A percentile compares a stretch with the other conserved stretches of the same genome.
Conservation (phyloP, 176 grass and related monocot genomes). For the Triticum turgidum region DNA sequence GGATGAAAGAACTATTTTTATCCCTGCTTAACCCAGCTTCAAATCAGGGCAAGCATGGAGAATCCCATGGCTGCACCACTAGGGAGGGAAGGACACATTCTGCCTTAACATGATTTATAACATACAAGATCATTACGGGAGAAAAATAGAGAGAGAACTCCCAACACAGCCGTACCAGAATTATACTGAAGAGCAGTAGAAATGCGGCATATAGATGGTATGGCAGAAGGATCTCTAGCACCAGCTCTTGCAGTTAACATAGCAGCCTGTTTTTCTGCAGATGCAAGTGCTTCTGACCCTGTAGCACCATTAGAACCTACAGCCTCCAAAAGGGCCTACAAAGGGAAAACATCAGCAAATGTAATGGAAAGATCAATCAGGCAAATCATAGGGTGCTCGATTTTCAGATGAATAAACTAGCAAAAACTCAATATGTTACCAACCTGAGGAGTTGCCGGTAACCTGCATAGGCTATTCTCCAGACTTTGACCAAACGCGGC, state of each 20-base stretch:
- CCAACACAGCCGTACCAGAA: conserved; percentile 40
- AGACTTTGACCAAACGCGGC: conserved; percentile 82
- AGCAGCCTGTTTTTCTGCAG: conserved; percentile 88
- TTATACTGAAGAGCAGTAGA: conserved; percentile 75
- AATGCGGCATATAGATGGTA: conserved; percentile 92
- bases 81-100: not conserved
- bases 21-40: not conserved
- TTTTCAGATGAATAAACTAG: not conserved
- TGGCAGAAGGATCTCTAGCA: conserved; percentile 92
- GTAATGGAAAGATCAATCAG: conserved; percentile 7
- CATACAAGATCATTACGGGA: not conserved
- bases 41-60: not conserved
- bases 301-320: conserved; percentile 64
- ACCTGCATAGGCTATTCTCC: conserved; percentile 87
- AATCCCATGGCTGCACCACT: not conserved
- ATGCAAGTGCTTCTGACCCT: conserved; percentile 77
- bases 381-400: not conserved
- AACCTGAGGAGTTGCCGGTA: conserved; percentile 93
- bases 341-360: conserved; percentile 15
- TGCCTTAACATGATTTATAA: conserved; percentile 1
- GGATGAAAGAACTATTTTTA: not conserved
- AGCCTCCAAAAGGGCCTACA: conserved; percentile 83
- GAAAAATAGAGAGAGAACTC: conserved; percentile 25
- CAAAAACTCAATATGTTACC: conserved; percentile 25
- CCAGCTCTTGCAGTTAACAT: conserved; percentile 87